Evolutionary conservation across 2,329 filamentous ascomycete species (phyloP), one percentile per base, ranked within the genome.

Genomic region (Aureobasidium uvarum): DNA sequence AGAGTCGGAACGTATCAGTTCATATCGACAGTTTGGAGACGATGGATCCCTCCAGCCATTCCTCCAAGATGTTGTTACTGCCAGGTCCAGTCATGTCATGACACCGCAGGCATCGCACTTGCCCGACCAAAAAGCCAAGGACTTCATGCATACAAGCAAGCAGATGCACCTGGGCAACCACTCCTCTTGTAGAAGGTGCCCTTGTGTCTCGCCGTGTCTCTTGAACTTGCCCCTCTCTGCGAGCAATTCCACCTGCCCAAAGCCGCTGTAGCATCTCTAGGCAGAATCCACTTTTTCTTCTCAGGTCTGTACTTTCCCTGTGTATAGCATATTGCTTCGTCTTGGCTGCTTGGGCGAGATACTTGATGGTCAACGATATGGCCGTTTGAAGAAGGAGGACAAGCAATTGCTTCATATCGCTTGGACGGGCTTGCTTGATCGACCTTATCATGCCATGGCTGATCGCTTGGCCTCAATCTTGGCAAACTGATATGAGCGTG

Each of bases 181-280:
- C 54, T 20, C 54, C 54, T 58, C 38, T 39, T 58, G 2, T 18
- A 58, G 54, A 58, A 58, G 54, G 54, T 58, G 54, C 5, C 14
- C 18, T 28, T 25, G n/a, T 28, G 36, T 56, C 6, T 41, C 36
- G n/a, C n/a, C 1, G 18, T 41, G 39, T 3, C n/a, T 20, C 20
- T 55, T 48, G 5, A 1, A 16, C 23, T 28, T 18, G 14, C n/a
- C 33, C 51, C 51, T 54, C 11, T 39, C 14, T 39, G 23, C 13
- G 16, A 28, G 5, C 14, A 20, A 7, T 28, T 1, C 11, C 41
- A 43, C 36, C 52, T 56, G 7, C 23, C 52, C 16, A 2, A 41
- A 28, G 2, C 2, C 4, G 1, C 3, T 2, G 20, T 56, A 41
- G 52, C 16, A 28, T 55, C 16, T 25, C 51, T 55, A 3, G 51